phyloP scores from a whole-genome alignment of 2,329 filamentous ascomycete genomes.

The Mollisia scopiformis region DNA sequence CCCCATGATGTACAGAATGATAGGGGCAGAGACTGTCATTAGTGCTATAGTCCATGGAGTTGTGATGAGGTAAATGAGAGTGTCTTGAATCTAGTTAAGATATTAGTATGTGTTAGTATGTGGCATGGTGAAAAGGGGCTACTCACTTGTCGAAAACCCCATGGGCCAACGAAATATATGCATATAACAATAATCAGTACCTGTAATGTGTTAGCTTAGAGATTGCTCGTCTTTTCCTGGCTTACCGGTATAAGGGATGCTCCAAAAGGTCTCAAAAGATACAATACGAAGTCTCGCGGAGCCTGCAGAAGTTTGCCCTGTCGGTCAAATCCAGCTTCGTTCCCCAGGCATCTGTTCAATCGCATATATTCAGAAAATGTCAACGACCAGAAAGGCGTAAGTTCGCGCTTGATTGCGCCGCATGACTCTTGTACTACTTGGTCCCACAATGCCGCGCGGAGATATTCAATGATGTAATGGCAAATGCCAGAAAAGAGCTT shows the following conservation, averaged over 20 bases:
- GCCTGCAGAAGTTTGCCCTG: neutral
- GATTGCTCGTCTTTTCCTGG: neutral
- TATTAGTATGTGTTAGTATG: neutral
- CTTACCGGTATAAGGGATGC: neutral
- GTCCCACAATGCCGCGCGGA: neutral
- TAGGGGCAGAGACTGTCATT: neutral
- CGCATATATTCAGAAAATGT: neutral
- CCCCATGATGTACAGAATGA: neutral
- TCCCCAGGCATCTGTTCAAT: slow-evolving; percentile 4
- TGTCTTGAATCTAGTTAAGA: neutral
- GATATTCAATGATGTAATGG: neutral
- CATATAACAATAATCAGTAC: neutral
- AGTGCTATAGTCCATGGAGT: neutral
- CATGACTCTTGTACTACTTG: neutral
- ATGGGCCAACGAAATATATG: neutral
- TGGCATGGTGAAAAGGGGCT: neutral
- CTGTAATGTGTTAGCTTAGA: neutral
- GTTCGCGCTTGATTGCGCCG: neutral
- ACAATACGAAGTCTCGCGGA: neutral
- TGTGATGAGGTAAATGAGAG: neutral
- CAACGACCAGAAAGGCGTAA: neutral
- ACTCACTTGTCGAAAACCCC: neutral
- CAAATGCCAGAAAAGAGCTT: neutral
- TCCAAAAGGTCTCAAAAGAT: neutral
- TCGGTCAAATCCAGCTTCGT: neutral